A percentile compares a stretch with the other conserved stretches of the same genome.
Conservation (phyloP, 129 eudicot genomes). For the Cynara cardunculus region DNA sequence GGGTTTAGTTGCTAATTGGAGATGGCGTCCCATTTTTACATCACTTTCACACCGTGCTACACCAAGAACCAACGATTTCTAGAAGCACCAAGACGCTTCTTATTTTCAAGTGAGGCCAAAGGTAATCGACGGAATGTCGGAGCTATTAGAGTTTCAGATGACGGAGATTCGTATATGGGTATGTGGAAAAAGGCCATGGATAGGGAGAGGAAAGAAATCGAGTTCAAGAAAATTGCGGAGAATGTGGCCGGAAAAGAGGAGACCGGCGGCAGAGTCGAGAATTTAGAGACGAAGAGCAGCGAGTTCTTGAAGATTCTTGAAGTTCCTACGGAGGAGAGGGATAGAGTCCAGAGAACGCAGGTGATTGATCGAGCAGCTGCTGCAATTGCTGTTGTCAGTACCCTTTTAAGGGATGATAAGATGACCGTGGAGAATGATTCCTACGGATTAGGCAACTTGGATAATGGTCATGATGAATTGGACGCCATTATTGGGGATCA, state of each 20-base stretch:
- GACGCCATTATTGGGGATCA: slow-evolving; percentile 13
- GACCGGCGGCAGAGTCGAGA: slow-evolving; percentile 28
- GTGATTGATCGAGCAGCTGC: slow-evolving; percentile 94
- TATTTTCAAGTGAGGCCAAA: not conserved
- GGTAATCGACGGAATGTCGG: not conserved
- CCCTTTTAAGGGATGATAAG: slow-evolving; percentile 47
- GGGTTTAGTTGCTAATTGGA: not conserved
- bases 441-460: not conserved
- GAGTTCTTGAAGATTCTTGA: slow-evolving; percentile 79
- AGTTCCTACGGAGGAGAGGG: slow-evolving; percentile 76
- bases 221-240: slow-evolving; percentile 46
- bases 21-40: slow-evolving; percentile 26
- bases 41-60: slow-evolving; percentile 18
- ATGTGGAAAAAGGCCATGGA: slow-evolving; percentile 89
- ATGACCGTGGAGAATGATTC: slow-evolving; percentile 8
- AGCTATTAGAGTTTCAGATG: slow-evolving; percentile 31
- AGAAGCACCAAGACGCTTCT: slow-evolving; percentile 1
- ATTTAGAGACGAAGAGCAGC: slow-evolving; percentile 51
- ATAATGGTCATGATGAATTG: slow-evolving; percentile 4
- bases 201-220: slow-evolving; percentile 52
- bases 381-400: slow-evolving; percentile 79
- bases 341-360: slow-evolving; percentile 78
- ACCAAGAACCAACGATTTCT: not conserved
- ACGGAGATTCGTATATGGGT: slow-evolving; percentile 60
- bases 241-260: slow-evolving; percentile 24